Evolutionary conservation across 2,329 filamentous ascomycete species (phyloP).

Genomic region (Knufia fluminis): DNA sequence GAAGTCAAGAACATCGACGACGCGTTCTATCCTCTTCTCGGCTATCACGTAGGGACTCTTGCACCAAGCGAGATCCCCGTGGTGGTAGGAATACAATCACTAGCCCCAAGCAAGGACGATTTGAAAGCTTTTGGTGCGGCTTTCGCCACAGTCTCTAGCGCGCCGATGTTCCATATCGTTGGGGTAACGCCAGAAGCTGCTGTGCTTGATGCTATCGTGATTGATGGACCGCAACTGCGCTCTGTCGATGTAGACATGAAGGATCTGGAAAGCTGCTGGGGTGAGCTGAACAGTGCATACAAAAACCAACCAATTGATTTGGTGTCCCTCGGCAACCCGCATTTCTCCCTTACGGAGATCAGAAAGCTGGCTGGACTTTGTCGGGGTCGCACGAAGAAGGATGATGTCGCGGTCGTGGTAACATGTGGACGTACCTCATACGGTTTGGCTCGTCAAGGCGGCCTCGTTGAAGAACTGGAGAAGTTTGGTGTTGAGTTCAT

Average conservation of each 20-base stretch:
- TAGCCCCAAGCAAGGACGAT: constrained; percentile 24
- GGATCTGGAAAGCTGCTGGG: not conserved
- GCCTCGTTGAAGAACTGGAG: constrained; percentile 26
- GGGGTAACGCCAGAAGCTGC: constrained; percentile 34
- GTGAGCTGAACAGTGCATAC: constrained; percentile 18
- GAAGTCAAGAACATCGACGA: constrained; percentile 27
- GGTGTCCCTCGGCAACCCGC: constrained; percentile 39
- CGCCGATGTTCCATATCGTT: constrained; percentile 38
- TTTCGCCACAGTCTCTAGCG: constrained; percentile 35
- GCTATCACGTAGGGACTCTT: constrained; percentile 30
- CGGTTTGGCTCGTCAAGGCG: constrained; percentile 23
- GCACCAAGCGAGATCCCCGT: constrained; percentile 29
- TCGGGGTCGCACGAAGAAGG: constrained; percentile 22
- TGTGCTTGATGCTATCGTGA: not conserved
- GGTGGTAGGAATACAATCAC: constrained; percentile 28
- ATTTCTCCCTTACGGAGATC: constrained; percentile 35
- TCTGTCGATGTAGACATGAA: not conserved
- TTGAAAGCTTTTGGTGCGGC: constrained; percentile 39
- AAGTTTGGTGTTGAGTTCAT: constrained; percentile 33
- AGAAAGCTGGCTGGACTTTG: constrained; percentile 27
- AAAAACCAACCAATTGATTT: constrained; percentile 26
- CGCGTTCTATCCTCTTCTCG: constrained; percentile 32
- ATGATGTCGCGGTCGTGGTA: constrained; percentile 5
- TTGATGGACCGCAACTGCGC: not conserved
- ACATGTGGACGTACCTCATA: constrained; percentile 9